A percentile compares a stretch with the other conserved stretches of the same genome.
These are phyloP conservation scores for Obba rivulosa DNA, from an alignment of 768 basidiomycete genomes.

Conservation along the genomic window DNA sequence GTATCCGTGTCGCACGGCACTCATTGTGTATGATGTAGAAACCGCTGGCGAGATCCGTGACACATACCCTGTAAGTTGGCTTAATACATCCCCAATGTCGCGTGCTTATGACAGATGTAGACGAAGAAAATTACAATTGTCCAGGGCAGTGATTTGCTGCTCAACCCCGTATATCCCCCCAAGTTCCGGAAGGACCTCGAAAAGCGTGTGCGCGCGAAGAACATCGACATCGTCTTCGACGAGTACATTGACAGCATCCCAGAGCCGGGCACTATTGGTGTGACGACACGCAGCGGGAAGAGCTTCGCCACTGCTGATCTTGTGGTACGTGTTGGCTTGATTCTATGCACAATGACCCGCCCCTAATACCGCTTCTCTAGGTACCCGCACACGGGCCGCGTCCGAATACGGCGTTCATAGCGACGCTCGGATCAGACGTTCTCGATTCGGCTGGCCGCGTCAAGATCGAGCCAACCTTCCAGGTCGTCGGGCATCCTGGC, in stretches of 20 bases:
- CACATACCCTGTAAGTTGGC: conserved; percentile 31
- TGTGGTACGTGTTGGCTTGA: conserved; percentile 41
- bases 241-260: conserved; percentile 47
- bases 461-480: conserved; percentile 52
- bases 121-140: conserved; percentile 54
- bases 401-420: conserved; percentile 51
- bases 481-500: conserved; percentile 42
- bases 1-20: neutral
- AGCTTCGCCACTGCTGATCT: conserved; percentile 46
- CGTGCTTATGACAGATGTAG: conserved; percentile 8
- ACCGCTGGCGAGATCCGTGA: conserved; percentile 41
- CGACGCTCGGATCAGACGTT: conserved; percentile 30
- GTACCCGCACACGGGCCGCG: conserved; percentile 27
- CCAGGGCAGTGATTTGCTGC: conserved; percentile 45
- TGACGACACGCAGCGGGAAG: conserved; percentile 49
- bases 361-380: conserved; percentile 9
- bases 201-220: conserved; percentile 34
- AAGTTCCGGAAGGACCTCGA: conserved; percentile 47
- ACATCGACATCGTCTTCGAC: conserved; percentile 45
- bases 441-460: conserved; percentile 38
- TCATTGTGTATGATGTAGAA: conserved; percentile 25
- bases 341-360: neutral
- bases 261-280: conserved; percentile 28
- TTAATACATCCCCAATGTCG: neutral
- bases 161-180: conserved; percentile 51